Evolutionary conservation across 164 flowering plant species (phyloP).

Genomic region (Litsea cubeba): DNA sequence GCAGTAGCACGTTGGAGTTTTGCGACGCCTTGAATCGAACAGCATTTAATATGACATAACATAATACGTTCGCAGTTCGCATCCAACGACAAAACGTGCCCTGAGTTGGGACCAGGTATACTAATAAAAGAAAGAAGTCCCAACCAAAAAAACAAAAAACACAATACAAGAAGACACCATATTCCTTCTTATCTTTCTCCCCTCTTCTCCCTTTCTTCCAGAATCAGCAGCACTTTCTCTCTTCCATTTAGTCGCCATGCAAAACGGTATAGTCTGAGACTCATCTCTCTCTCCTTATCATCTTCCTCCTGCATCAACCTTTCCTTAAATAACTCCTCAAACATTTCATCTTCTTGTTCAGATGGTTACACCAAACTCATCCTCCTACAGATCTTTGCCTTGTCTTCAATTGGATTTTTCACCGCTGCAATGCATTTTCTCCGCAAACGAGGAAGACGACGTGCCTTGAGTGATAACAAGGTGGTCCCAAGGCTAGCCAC

Average conservation of each 20-base stretch:
- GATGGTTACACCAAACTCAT: constrained; percentile 12
- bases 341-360: constrained; percentile 3
- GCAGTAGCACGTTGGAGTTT: too few relatives aligned
- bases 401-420: constrained; percentile 28
- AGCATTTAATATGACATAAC: too few relatives aligned
- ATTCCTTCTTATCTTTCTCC: background rate
- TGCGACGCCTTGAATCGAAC: too few relatives aligned
- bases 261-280: background rate
- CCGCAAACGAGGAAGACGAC: constrained; percentile 9
- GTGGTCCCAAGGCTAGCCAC: constrained; percentile 39
- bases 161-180: background rate
- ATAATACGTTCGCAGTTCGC: too few relatives aligned
- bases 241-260: background rate
- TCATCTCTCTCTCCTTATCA: background rate
- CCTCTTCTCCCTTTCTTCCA: background rate
- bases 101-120: too few relatives aligned
- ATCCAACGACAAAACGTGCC: too few relatives aligned
- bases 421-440: constrained; percentile 23
- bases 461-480: constrained; percentile 11
- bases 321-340: background rate
- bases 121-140: too few relatives aligned
- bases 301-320: background rate
- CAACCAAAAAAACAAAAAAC: too few relatives aligned
- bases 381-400: constrained; percentile 27
- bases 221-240: background rate